Base-by-base conservation (phyloP, 768 basidiomycete genomes). In the Suillus subalutaceus region DNA sequence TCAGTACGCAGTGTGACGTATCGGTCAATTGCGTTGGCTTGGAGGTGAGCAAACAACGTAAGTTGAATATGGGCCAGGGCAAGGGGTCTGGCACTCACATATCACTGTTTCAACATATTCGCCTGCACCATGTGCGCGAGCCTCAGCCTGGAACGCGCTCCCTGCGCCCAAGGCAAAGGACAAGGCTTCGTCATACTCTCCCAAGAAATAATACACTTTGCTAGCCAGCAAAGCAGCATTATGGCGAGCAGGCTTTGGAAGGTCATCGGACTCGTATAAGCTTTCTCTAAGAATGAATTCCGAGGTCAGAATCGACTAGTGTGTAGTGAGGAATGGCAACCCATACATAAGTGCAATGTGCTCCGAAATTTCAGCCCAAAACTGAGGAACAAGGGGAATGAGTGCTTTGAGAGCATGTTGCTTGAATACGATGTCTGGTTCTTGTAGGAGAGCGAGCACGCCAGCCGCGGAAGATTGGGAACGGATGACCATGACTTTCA, bases 341-440 rank as follows among this genome's bases (percentile, higher is more conserved):
- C 82, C 93, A 72, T 76, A 94, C 96, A 99, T 95, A 66, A 89
- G 81, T 41, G 91, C 86, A 72, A 98, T 90, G 75, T 93, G 88
- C 78, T 99, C 97, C 71, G 94, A 96, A 73, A 99, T 97, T 84
- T 99, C 97, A 57, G 97, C 91, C 97, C 97, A 99, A 79, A 98
- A 99, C 72, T 93, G 90, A 46, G 96, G 88, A 8, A 99, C 94
- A 55, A 98, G 86, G 18, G 86, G 81, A 73, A 88, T 91, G 63
- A 99, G 84, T 55, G 90, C 85, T 60, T 87, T 87, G 71, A 99
- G 88, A 30, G 97, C 97, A 83, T 97, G 92, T 72, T 93, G 89
- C 74, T 96, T 94, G 76, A 99, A 90, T 50, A 91, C 81, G 35
- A 88, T 84, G 69, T 96, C 93, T 63, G 91, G 92, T 78, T 99